Base-by-base conservation (phyloP, 306 rosid genomes). In the Dalbergia cochinchinensis region DNA sequence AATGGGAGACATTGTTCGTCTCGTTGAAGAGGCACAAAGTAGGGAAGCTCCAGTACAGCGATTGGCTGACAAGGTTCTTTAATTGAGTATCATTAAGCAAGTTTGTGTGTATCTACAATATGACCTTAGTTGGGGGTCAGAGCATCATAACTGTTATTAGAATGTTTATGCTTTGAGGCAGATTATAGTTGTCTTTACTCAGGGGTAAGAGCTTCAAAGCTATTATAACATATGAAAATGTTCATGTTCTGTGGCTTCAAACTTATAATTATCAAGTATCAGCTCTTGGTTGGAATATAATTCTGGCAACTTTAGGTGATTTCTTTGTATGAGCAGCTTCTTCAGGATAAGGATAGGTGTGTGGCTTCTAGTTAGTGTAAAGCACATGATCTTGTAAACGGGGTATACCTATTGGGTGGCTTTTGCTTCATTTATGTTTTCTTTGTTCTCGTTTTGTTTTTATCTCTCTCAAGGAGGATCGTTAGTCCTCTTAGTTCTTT, bases 21-120 rank as follows among this genome's bases (percentile, higher is more conserved):
- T 94, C 79, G 95, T 94, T 50, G 99, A 94, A 86, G 97, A 94
- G 84, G 97, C 99, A 75, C 99, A 94, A 76, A 90, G 88, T 83
- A 88, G 87, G 91, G 97, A 92, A 83, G 97, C 99, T 87, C 99
- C 99, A 55, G 92, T 94, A 51, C 97, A 94, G 82, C 94, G 92
- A 78, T 81, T 94, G 89, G 99, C 97, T 61, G 99, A 94, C 86
- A 92, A 92, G 99, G 99, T 94, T 88, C 80, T 79, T 76, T 71
- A 73, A 70, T 68, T 44, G 59, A 66, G 71, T 82, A 72, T 57
- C 47, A 20, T 69, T 53, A 78, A 44, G 59, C 51, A 9, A 62
- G 51, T 62, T 65, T 59, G 61, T 70, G 26, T 71, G 71, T 67
- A 80, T 51, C 71, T 74, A 62, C 10, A 15, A 41, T 44, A 73